Conservation (phyloP, 2,329 filamentous ascomycete species). For the Fusarium aywerte region DNA sequence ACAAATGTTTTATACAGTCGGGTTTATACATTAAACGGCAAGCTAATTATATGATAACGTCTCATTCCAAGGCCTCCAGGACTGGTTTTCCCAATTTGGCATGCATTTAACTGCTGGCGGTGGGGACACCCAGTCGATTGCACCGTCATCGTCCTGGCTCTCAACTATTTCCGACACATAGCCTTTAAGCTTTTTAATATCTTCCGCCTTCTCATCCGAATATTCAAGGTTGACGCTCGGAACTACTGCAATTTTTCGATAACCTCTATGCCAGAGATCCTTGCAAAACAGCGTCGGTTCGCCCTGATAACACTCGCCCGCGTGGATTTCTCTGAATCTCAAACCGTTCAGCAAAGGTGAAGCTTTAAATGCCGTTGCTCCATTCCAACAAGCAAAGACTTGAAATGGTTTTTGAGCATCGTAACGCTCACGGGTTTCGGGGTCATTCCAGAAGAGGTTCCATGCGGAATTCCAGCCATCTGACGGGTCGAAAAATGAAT, state of each 20-base stretch:
- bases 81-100: constrained; percentile 54
- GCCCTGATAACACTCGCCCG: constrained; percentile 62
- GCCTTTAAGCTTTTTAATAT: constrained; percentile 63
- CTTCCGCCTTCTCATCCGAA: constrained; percentile 55
- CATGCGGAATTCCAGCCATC: constrained; percentile 62
- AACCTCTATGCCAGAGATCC: constrained; percentile 63
- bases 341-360: constrained; percentile 58
- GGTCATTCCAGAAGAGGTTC: constrained; percentile 63
- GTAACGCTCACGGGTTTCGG: constrained; percentile 50
- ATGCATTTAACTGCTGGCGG: constrained; percentile 64
- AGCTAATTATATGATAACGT: constrained; percentile 2
- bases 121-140: constrained; percentile 56
- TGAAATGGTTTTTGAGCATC: constrained; percentile 61
- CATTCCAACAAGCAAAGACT: constrained; percentile 72
- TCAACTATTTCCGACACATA: constrained; percentile 54
- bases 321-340: constrained; percentile 54
- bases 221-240: constrained; percentile 68
- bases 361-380: constrained; percentile 61
- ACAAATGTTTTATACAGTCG: too few relatives aligned
- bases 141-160: constrained; percentile 43
- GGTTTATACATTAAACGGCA: too few relatives aligned
- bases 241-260: constrained; percentile 65
- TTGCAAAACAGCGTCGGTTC: constrained; percentile 68
- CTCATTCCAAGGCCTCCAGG: constrained; percentile 54
- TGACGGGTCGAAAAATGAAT: constrained; percentile 64